A percentile compares a stretch with the other conserved stretches of the same genome.
Evolutionary conservation across 2,329 filamentous ascomycete genomes (phyloP).

Genomic region (Chaetomium globosum): DNA sequence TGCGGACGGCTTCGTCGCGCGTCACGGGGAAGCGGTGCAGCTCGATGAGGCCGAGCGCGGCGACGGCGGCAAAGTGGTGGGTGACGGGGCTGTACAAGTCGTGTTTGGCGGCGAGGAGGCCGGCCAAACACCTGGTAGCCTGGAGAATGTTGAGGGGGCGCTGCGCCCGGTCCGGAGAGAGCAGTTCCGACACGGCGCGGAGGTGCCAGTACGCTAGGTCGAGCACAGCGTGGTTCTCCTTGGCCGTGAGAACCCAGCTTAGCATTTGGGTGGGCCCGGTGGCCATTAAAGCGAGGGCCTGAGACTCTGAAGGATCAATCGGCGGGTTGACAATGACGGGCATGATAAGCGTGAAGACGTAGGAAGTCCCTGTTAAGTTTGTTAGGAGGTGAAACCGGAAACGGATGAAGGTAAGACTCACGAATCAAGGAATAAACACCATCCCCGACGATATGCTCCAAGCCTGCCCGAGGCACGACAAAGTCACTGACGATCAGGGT

Average conservation of each 20-base stretch:
- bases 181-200: slow-evolving; percentile 64
- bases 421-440: slow-evolving; percentile 65
- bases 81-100: slow-evolving; percentile 64
- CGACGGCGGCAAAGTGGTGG: slow-evolving; percentile 66
- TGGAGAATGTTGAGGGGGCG: slow-evolving; percentile 61
- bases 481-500: slow-evolving; percentile 64
- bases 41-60: slow-evolving; percentile 62
- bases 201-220: slow-evolving; percentile 72
- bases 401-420: slow-evolving; percentile 48
- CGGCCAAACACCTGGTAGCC: slow-evolving; percentile 60
- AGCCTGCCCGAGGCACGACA: slow-evolving; percentile 61
- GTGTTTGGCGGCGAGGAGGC: slow-evolving; percentile 58
- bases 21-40: slow-evolving; percentile 48
- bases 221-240: slow-evolving; percentile 60
- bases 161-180: slow-evolving; percentile 52
- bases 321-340: slow-evolving; percentile 50
- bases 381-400: slow-evolving; percentile 3
- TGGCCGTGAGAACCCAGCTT: slow-evolving; percentile 63
- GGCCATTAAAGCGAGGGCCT: slow-evolving; percentile 53
- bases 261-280: slow-evolving; percentile 66
- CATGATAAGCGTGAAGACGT: slow-evolving; percentile 52
- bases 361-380: slow-evolving; percentile 33
- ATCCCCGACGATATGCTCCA: slow-evolving; percentile 64
- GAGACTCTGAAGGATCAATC: slow-evolving; percentile 47
- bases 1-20: slow-evolving; percentile 58